Percentiles rank a stretch among this genome's conserved stretches.
Evolutionary conservation across 345 rosid genomes (phyloP).

Genomic region (Xanthoceras sorbifolium): DNA sequence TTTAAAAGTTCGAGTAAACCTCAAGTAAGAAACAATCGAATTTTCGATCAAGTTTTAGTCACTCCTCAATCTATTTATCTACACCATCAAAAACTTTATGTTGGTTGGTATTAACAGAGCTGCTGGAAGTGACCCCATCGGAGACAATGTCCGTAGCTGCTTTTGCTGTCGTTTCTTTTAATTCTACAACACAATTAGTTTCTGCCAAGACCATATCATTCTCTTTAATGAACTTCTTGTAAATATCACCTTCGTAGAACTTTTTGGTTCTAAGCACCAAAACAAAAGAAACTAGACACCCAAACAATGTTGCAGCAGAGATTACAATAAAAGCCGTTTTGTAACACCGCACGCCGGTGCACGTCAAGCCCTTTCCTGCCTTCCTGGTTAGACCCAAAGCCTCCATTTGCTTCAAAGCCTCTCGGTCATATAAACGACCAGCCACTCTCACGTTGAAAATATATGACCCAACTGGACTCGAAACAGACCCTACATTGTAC

Average conservation of each 20-base stretch:
- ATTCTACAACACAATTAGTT: background rate
- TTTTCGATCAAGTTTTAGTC: background rate
- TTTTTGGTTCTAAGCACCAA: slow-evolving; percentile 49
- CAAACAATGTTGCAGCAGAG: slow-evolving; percentile 45
- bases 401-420: slow-evolving; percentile 40
- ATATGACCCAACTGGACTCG: slow-evolving; percentile 53
- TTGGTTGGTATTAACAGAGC: background rate
- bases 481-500: slow-evolving; percentile 44
- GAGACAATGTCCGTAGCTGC: background rate
- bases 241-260: slow-evolving; percentile 54
- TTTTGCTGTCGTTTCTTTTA: background rate
- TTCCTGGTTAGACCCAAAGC: slow-evolving; percentile 27
- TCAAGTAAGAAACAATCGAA: too few relatives aligned
- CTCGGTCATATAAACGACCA: slow-evolving; percentile 50
- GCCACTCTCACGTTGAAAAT: slow-evolving; percentile 48
- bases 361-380: slow-evolving; percentile 33
- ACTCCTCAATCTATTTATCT: background rate
- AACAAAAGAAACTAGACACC: slow-evolving; percentile 39
- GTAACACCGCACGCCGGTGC: slow-evolving; percentile 47
- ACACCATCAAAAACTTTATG: background rate
- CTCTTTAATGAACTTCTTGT: slow-evolving; percentile 40
- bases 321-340: slow-evolving; percentile 42
- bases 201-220: slow-evolving; percentile 17
- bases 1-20: too few relatives aligned
- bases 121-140: background rate